These are phyloP conservation scores for Talaromyces albobiverticillius DNA, from an alignment of 2,329 filamentous ascomycete species.

Conservation along the genomic window DNA sequence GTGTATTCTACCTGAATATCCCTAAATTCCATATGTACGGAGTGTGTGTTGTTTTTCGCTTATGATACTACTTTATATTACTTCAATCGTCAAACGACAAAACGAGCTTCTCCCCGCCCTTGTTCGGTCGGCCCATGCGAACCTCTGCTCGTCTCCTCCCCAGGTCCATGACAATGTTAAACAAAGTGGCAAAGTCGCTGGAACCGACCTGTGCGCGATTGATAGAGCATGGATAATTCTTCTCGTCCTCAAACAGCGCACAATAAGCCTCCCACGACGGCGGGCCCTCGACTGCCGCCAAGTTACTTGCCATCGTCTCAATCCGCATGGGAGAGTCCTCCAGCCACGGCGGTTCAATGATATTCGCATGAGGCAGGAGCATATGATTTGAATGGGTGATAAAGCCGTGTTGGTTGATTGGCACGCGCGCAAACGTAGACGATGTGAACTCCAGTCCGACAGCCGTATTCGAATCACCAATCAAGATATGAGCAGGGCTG, in stretches of 20 bases:
- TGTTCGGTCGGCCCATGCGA: constrained; percentile 5
- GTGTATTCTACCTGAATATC: too few relatives aligned
- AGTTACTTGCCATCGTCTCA: constrained; percentile 3
- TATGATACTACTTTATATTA: too few relatives aligned
- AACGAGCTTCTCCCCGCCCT: neutral
- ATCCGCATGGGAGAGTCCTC: constrained; percentile 2
- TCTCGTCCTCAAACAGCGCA: constrained; percentile 7
- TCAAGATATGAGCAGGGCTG: constrained; percentile 52
- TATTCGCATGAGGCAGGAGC: neutral
- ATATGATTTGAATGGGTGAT: constrained; percentile 9
- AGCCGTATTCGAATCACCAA: constrained; percentile 46
- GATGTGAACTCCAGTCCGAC: constrained; percentile 52
- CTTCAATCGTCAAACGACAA: too few relatives aligned
- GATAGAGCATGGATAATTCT: constrained; percentile 3
- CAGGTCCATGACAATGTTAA: constrained; percentile 12
- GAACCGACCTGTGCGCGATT: neutral
- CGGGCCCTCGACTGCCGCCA: too few relatives aligned
- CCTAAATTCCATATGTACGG: too few relatives aligned
- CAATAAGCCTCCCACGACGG: too few relatives aligned
- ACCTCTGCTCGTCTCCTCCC: neutral
- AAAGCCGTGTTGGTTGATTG: neutral
- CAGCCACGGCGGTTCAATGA: constrained; percentile 3
- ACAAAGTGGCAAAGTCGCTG: constrained; percentile 6
- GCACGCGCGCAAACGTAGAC: neutral
- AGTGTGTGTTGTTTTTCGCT: too few relatives aligned